Evolutionary conservation across 1,139 yeast species (phyloP).

Genomic region (Pichia sp.): DNA sequence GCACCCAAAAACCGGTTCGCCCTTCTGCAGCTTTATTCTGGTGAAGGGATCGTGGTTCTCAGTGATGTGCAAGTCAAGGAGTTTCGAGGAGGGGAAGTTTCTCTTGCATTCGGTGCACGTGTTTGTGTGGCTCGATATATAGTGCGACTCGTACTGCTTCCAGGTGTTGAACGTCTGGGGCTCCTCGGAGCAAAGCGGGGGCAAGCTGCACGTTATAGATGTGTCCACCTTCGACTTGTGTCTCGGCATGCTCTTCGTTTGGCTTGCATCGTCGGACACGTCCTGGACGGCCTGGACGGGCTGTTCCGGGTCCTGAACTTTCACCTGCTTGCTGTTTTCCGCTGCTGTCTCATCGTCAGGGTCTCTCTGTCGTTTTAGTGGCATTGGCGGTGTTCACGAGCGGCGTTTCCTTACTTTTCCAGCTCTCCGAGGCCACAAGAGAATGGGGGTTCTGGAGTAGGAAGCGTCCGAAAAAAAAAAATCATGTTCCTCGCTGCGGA

Average conservation of each 20-base stretch:
- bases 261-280: background rate
- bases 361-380: conserved; percentile 16
- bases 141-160: conserved; percentile 35
- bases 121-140: conserved; percentile 32
- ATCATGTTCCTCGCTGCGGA: background rate
- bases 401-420: background rate
- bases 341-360: conserved; percentile 2
- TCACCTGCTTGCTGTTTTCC: background rate
- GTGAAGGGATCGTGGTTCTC: conserved; percentile 53
- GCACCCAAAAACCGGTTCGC: conserved; percentile 41
- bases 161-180: conserved; percentile 26
- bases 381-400: conserved; percentile 3
- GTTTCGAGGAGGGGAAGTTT: conserved; percentile 39
- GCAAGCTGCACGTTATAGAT: conserved; percentile 20
- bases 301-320: background rate
- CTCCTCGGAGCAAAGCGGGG: conserved; percentile 18
- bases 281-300: too few species aligned
- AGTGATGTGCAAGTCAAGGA: conserved; percentile 45
- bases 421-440: background rate
- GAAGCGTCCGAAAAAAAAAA: background rate
- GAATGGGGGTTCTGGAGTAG: background rate
- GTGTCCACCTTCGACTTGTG: conserved; percentile 3
- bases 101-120: conserved; percentile 42
- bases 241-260: background rate
- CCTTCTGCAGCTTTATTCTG: conserved; percentile 36